phyloP scores from a whole-genome alignment of 176 grass and related monocot genomes.

The Oryza longistaminata region DNA sequence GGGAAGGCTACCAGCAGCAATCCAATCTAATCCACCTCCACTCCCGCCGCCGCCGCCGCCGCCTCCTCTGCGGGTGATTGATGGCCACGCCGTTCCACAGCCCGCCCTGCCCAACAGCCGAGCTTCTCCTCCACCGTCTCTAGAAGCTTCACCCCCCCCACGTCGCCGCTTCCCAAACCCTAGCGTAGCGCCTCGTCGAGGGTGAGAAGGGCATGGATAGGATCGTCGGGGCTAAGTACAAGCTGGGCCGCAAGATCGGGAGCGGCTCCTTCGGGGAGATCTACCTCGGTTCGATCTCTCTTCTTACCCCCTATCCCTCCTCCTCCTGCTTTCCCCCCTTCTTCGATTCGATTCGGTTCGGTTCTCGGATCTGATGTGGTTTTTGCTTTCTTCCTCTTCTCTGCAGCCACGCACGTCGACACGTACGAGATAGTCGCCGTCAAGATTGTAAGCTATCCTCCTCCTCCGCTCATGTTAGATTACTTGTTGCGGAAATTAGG shows the following conservation, averaged over 20 bases:
- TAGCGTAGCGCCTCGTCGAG: slow-evolving; percentile 25
- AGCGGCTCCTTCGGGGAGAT: slow-evolving; percentile 84
- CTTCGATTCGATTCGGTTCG: neutral
- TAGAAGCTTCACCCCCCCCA: neutral
- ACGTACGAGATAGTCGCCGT: slow-evolving; percentile 87
- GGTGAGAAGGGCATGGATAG: slow-evolving; percentile 47
- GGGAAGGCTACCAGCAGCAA: too few relatives aligned
- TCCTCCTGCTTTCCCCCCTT: neutral
- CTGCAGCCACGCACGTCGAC: slow-evolving; percentile 75
- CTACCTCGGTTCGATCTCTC: slow-evolving; percentile 52
- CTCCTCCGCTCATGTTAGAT: neutral
- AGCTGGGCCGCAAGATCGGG: slow-evolving; percentile 74
- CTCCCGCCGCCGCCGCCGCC: too few relatives aligned
- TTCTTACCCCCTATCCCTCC: neutral
- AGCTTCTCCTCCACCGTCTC: neutral
- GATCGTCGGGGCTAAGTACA: slow-evolving; percentile 67
- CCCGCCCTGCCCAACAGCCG: too few relatives aligned
- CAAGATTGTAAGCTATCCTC: slow-evolving; percentile 65
- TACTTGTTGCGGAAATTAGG: neutral
- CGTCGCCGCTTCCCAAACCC: slow-evolving; percentile 26
- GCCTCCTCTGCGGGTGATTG: too few relatives aligned
- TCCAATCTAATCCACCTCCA: too few relatives aligned
- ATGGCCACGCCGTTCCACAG: neutral
- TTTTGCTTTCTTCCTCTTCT: slow-evolving; percentile 15
- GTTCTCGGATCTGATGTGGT: slow-evolving; percentile 31